Percentiles rank a stretch among this genome's conserved stretches.
These are phyloP conservation scores for Stellera chamaejasme DNA, from an alignment of 345 rosid genomes.

Conservation along the genomic window DNA sequence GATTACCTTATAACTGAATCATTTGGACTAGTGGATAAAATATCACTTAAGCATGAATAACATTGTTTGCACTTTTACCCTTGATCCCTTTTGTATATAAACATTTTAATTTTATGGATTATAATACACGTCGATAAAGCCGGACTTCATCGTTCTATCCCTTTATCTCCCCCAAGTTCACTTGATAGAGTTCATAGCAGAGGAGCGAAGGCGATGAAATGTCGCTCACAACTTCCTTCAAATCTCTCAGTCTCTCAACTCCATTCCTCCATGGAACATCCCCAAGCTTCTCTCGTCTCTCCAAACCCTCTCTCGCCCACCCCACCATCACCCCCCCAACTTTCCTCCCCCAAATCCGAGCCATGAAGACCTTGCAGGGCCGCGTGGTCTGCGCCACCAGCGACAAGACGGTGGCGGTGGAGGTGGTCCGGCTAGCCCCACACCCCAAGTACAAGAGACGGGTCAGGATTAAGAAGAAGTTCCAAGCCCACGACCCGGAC, in stretches of 20 bases:
- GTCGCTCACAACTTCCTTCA: conserved; percentile 34
- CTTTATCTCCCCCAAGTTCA: too few species aligned
- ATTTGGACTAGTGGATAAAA: too few species aligned
- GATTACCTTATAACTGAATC: too few species aligned
- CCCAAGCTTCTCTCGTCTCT: conserved; percentile 27
- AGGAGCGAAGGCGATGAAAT: conserved; percentile 10
- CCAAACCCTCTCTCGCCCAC: conserved; percentile 27
- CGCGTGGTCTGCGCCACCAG: conserved; percentile 69
- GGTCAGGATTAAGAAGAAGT: conserved; percentile 85
- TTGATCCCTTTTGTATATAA: too few species aligned
- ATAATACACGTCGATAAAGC: too few species aligned
- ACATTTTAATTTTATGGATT: too few species aligned
- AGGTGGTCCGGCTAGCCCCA: conserved; percentile 59
- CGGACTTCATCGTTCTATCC: too few species aligned
- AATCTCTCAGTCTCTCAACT: conserved; percentile 30
- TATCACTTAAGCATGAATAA: too few species aligned
- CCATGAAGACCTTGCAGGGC: conserved; percentile 72
- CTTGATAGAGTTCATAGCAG: too few species aligned
- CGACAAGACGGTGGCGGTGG: conserved; percentile 87
- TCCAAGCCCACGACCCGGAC: conserved; percentile 88
- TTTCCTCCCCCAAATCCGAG: conserved; percentile 44
- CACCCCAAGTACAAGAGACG: conserved; percentile 89
- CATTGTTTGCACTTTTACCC: too few species aligned
- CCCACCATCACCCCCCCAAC: conserved; percentile 7
- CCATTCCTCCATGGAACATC: conserved; percentile 51